Base-by-base conservation (phyloP, 2,329 filamentous ascomycete genomes). In the Aspergillus aculeatinus region DNA sequence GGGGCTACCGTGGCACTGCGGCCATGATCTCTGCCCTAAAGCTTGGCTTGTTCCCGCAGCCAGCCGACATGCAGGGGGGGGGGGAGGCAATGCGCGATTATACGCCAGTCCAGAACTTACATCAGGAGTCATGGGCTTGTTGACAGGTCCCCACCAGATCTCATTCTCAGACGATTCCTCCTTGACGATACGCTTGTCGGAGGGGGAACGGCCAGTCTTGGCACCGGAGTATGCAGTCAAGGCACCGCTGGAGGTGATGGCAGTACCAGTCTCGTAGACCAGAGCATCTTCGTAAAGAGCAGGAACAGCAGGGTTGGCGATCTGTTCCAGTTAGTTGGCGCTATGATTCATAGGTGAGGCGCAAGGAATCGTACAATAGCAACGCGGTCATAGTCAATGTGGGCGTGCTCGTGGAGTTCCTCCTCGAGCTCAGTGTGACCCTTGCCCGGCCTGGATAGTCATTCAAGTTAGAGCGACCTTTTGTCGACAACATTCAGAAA, bases 351-450 rank as follows among this genome's bases (percentile, higher is more conserved):
- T 51, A 19, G 7, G 2, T 33, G 42, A 25, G 6, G 16, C 25
- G 21, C 44, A 58, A 39, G 57, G 44, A 9, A 64, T 48, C 91
- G 78, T 85, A 96, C 93, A 84, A 99, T 99, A 65, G 95, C 91
- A 74, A 99, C 95, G 75, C 92, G 90, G 81, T 98, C 91, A 78
- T 98, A 99, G 85, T 99, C 95, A 75, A 99, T 99, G 85, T 99
- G 94, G 69, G 95, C 95, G 75, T 89, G 92, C 80, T 97, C 92
- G 80, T 98, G 93, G 63, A 99, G 90, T 79, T 96, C 92, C 82
- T 98, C 92, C 82, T 99, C 92, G 67, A 99, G 88, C 79, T 98
- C 95, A 50, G 95, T 98, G 86, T 97, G 94, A 77, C 96, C 90
- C 73, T 85, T 84, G 74, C 88, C 83, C 66, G 93, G 91, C 80